Evolutionary conservation across 169 alveolate genomes (phyloP).

Genomic region (Ichthyophthirius multifiliis): DNA sequence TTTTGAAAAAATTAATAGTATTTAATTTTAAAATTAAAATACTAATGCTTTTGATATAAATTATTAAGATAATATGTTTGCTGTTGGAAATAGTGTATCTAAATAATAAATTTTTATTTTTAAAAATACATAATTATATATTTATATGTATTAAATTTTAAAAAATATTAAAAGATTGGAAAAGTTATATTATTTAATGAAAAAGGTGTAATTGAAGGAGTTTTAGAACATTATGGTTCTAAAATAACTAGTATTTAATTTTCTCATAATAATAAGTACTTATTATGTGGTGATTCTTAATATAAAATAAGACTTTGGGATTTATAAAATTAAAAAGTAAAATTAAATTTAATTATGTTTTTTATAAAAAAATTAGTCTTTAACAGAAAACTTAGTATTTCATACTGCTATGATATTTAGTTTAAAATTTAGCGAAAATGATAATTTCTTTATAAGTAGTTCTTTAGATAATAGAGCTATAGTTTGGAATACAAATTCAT

Average conservation of each 20-base stretch:
- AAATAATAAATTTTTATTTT: not conserved
- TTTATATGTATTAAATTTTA: too few relatives aligned
- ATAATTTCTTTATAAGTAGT: not conserved
- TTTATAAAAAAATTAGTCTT: not conserved
- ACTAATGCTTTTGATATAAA: not conserved
- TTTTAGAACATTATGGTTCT: not conserved
- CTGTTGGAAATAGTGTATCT: not conserved
- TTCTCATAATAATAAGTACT: not conserved
- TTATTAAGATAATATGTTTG: not conserved
- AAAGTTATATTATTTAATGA: not conserved
- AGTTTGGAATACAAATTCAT: not conserved
- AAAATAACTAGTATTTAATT: not conserved
- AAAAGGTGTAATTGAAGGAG: not conserved
- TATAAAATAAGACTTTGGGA: not conserved
- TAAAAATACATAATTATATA: not conserved
- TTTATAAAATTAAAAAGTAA: not conserved
- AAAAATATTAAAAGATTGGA: not conserved
- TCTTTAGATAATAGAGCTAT: not conserved
- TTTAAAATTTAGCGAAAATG: not conserved
- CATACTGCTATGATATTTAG: not conserved
- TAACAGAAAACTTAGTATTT: not conserved
- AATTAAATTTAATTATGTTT: not conserved
- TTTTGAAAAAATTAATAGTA: not conserved
- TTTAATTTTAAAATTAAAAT: not conserved
- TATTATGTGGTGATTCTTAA: slow-evolving; percentile 1